Percentiles rank a stretch among this genome's conserved stretches.
phyloP scores from a whole-genome alignment of 345 rosid species.

The Rhizophora apiculata region DNA sequence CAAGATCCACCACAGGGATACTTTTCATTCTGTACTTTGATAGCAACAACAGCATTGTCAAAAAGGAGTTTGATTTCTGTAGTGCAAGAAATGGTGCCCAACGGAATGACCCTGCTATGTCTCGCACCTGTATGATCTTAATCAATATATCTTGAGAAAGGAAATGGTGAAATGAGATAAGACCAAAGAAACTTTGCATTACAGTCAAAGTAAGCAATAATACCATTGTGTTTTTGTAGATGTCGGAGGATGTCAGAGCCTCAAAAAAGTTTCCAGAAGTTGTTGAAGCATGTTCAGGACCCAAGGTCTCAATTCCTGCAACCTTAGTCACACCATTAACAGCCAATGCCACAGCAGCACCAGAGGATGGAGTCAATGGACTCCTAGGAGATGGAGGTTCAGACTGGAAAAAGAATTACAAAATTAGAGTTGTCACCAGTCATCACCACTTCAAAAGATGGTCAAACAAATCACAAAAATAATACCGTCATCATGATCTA shows the following conservation, averaged over 20 bases:
- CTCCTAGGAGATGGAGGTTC: slow-evolving; percentile 94
- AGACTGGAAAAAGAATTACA: slow-evolving; percentile 34
- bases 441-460: too few species aligned
- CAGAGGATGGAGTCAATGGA: slow-evolving; percentile 15
- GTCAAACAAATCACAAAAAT: too few species aligned
- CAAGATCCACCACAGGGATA: slow-evolving; percentile 79
- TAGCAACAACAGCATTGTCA: slow-evolving; percentile 90
- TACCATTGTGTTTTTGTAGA: slow-evolving; percentile 84
- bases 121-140: slow-evolving; percentile 62
- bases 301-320: slow-evolving; percentile 37
- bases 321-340: slow-evolving; percentile 50
- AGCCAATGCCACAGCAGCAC: slow-evolving; percentile 43
- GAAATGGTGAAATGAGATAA: neutral
- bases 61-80: slow-evolving; percentile 80
- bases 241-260: slow-evolving; percentile 70
- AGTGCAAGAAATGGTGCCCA: slow-evolving; percentile 99
- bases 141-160: slow-evolving; percentile 8
- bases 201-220: neutral
- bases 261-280: slow-evolving; percentile 91
- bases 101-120: slow-evolving; percentile 91
- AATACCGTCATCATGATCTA: too few species aligned
- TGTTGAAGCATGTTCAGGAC: slow-evolving; percentile 69
- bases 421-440: too few species aligned
- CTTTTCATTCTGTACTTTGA: slow-evolving; percentile 99
- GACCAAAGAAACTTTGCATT: neutral